Evolutionary conservation across 108 stramenopile genomes (phyloP).

Genomic region (Skeletonema marinoi): DNA sequence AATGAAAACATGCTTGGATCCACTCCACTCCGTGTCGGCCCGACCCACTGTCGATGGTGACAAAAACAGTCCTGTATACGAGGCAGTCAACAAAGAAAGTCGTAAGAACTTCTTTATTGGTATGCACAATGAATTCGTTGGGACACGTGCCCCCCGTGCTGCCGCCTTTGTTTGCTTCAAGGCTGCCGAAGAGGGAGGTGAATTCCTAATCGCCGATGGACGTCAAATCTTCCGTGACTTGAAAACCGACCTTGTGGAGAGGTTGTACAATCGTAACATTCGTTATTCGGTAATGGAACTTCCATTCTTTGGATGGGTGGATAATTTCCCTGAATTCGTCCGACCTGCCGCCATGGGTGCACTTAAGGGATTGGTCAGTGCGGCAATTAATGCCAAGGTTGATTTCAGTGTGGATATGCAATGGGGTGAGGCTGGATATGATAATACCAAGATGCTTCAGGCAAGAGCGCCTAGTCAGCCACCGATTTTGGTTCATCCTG

Average conservation of each 20-base stretch:
- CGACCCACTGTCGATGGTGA: conserved; percentile 87
- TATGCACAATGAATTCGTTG: conserved; percentile 95
- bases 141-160: conserved; percentile 85
- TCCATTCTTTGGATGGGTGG: conserved; percentile 90
- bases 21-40: conserved; percentile 82
- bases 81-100: conserved; percentile 91
- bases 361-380: conserved; percentile 64
- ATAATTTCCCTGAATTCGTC: conserved; percentile 66
- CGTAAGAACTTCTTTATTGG: conserved; percentile 93
- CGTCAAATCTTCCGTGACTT: conserved; percentile 81
- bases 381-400: conserved; percentile 90
- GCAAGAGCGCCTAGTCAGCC: conserved; percentile 86
- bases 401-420: conserved; percentile 85
- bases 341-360: conserved; percentile 66
- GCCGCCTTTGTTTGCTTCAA: conserved; percentile 94
- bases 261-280: conserved; percentile 79
- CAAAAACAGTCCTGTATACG: conserved; percentile 83
- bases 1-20: conserved; percentile 88
- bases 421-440: conserved; percentile 87
- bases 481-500: conserved; percentile 84
- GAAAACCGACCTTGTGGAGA: conserved; percentile 67
- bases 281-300: conserved; percentile 91
- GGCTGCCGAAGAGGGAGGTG: conserved; percentile 86
- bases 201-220: conserved; percentile 90
- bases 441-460: conserved; percentile 85